phyloP scores from a whole-genome alignment of 2,329 filamentous ascomycete genomes.

The Talaromyces marneffei region DNA sequence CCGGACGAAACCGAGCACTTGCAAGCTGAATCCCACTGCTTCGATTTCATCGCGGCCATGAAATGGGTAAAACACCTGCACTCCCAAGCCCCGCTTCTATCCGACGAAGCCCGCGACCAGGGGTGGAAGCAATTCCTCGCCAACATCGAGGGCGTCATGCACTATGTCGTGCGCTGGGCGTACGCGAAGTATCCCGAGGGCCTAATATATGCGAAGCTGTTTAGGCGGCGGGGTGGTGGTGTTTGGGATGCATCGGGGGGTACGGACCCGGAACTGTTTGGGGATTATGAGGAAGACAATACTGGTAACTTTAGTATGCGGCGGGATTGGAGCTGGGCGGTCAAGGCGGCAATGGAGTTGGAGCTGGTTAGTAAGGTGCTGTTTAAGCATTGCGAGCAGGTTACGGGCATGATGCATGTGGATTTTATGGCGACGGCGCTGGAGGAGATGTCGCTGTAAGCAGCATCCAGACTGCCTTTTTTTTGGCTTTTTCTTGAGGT shows the following conservation, averaged over 20 bases:
- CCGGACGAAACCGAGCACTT: neutral
- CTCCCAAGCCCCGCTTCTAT: neutral
- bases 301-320: no score
- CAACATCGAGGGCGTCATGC: neutral
- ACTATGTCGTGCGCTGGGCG: neutral
- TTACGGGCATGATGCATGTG: neutral
- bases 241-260: neutral
- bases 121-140: neutral
- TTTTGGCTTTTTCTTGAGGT: no score
- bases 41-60: neutral
- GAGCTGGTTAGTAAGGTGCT: neutral
- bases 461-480: no score
- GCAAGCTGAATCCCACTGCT: neutral
- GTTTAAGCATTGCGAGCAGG: neutral
- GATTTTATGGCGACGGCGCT: neutral
- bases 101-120: neutral
- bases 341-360: neutral
- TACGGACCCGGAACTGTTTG: neutral
- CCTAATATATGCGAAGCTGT: neutral
- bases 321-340: neutral
- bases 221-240: neutral
- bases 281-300: neutral
- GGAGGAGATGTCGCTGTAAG: neutral
- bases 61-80: neutral
- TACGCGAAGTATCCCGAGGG: neutral